phyloP scores from a whole-genome alignment of 2,329 filamentous ascomycete genomes.

The Aspergillus oerlinghausenensis region DNA sequence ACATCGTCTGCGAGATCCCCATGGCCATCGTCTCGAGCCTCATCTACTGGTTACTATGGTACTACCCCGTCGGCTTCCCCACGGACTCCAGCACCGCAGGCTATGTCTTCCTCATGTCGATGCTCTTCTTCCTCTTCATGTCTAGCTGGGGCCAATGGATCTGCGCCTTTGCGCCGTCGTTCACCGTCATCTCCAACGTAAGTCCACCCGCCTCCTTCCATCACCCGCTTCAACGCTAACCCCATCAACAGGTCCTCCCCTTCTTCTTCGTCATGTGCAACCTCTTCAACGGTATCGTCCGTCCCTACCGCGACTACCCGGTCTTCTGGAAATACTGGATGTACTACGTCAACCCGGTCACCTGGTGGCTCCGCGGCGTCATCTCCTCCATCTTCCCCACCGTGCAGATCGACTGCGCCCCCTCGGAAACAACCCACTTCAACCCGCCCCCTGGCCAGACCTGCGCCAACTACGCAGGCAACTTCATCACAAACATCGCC shows the following conservation, averaged over 20 bases:
- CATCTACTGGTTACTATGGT: constrained; percentile 72
- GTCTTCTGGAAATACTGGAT: constrained; percentile 70
- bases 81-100: constrained; percentile 61
- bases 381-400: constrained; percentile 58
- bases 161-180: constrained; percentile 72
- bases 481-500: constrained; percentile 50
- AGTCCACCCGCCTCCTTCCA: background rate
- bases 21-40: constrained; percentile 60
- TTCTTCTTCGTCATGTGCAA: constrained; percentile 78
- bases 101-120: constrained; percentile 72
- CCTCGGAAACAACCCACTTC: constrained; percentile 60
- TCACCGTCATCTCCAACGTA: constrained; percentile 69
- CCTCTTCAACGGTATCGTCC: constrained; percentile 72
- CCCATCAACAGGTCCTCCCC: constrained; percentile 51
- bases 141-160: constrained; percentile 79
- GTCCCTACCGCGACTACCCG: constrained; percentile 60
- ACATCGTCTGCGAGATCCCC: constrained; percentile 69
- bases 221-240: background rate
- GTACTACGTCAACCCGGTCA: constrained; percentile 65
- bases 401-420: constrained; percentile 48
- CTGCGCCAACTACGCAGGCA: constrained; percentile 60
- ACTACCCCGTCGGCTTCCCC: constrained; percentile 69
- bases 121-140: constrained; percentile 74
- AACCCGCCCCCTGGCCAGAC: constrained; percentile 60
- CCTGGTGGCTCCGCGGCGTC: constrained; percentile 69